Evolutionary conservation across 371 early-diverging fungal species (phyloP), one percentile per base, ranked within the genome.

Genomic region (Rhizopus stolonifer): DNA sequence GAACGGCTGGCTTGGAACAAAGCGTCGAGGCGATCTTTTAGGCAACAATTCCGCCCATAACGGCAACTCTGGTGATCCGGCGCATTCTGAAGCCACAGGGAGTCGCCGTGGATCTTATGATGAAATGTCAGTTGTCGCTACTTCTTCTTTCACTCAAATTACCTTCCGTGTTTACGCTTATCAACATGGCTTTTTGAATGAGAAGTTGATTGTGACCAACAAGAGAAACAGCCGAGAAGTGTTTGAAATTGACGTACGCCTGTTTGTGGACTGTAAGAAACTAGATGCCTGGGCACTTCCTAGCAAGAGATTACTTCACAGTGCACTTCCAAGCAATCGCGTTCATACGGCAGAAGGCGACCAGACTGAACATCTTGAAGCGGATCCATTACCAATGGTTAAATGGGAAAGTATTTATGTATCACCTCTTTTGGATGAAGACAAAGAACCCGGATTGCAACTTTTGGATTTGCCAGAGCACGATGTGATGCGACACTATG

Each of bases 151-250:
- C 36, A 67, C 79, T 23, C 68, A 77, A 45, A 81, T 89, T 46
- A 76, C 74, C 1, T 86, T 89, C 67, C 71, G 79, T 15, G 67
- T 89, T 33, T 74, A 65, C 9, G 70, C 83, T 5, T 63, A 78
- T 10, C 72, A 76, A 4, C 80, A 81, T 47, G 93, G 91, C 1
- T 59, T 86, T 8, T 64, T 84, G 26, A 74, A 71, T 10, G 87
- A 89, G 34, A 72, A 72, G 6, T 67, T 90, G 15, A 54, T 74
- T 40, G 81, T 86, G 3, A 80, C 78, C 19, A 93, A 93, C 72
- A 65, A 80, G 49, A 81, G 88, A 65, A 89, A 91, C 52, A 77
- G 85, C 14, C 70, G 74, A 23, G 87, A 90, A 50, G 68, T 74
- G 22, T 72, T 87, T 56, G 72, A 74, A 32, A 78, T 90, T 47